A percentile compares a stretch with the other conserved stretches of the same genome.
These are phyloP conservation scores for Gastroboletus turbinatus DNA, from an alignment of 1,284 basidiomycete genomes.

Conservation along the genomic window DNA sequence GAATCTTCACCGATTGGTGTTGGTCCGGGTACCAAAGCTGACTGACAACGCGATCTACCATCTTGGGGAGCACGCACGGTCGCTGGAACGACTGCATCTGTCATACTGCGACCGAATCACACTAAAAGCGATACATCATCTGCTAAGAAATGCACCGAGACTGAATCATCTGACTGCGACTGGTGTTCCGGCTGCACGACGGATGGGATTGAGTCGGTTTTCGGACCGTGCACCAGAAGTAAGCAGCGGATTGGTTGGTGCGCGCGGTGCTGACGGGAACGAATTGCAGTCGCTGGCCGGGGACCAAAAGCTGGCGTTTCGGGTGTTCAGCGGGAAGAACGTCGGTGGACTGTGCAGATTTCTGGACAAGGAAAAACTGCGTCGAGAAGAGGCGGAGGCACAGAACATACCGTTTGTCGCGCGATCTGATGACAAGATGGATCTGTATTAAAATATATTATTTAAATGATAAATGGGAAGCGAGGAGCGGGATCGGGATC, in stretches of 20 bases:
- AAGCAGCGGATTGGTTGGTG: slow-evolving; percentile 23
- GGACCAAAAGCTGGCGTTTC: slow-evolving; percentile 72
- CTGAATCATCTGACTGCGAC: slow-evolving; percentile 82
- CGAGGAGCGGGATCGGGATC: background rate
- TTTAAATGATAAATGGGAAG: background rate
- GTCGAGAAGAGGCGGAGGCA: slow-evolving; percentile 55
- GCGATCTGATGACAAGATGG: slow-evolving; percentile 59
- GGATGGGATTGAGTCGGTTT: slow-evolving; percentile 76
- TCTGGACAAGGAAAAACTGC: slow-evolving; percentile 61
- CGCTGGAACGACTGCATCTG: slow-evolving; percentile 82
- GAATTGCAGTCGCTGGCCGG: slow-evolving; percentile 48
- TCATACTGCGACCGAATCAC: slow-evolving; percentile 86
- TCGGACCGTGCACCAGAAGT: slow-evolving; percentile 77
- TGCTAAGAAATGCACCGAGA: slow-evolving; percentile 62
- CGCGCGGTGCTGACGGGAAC: slow-evolving; percentile 8
- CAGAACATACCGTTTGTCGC: slow-evolving; percentile 56
- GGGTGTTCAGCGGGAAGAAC: slow-evolving; percentile 80
- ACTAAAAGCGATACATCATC: slow-evolving; percentile 74
- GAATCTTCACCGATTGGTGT: slow-evolving; percentile 75
- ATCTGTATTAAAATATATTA: slow-evolving; percentile 45
- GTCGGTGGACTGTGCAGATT: slow-evolving; percentile 64
- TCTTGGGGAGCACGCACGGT: slow-evolving; percentile 61
- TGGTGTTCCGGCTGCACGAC: slow-evolving; percentile 76
- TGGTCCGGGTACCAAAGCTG: slow-evolving; percentile 71
- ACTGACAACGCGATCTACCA: slow-evolving; percentile 70